phyloP scores from a whole-genome alignment of 345 rosid genomes.

The Turritis glabra region DNA sequence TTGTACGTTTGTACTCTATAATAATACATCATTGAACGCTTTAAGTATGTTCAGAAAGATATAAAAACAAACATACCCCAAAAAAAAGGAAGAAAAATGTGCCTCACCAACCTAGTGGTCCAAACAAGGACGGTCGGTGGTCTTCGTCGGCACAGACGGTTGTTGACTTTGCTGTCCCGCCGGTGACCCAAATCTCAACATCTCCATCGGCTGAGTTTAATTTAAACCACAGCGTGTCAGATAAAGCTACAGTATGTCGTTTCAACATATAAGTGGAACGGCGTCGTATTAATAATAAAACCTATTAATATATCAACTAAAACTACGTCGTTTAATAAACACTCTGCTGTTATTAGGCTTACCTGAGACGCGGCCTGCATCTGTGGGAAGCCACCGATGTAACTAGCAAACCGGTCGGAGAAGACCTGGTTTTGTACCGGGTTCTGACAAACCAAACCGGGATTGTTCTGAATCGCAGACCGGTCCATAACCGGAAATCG shows the following conservation, averaged over 20 bases:
- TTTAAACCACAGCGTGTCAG: background rate
- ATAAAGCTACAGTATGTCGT: background rate
- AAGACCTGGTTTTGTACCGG: slow-evolving; percentile 45
- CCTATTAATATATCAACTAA: no score
- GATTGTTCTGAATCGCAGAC: slow-evolving; percentile 48
- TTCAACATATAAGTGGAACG: background rate
- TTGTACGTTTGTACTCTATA: slow-evolving; percentile 4
- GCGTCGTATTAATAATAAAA: background rate
- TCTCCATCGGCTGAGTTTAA: slow-evolving; percentile 48
- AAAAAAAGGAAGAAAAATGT: background rate
- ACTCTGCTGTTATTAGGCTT: no score
- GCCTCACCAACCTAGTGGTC: slow-evolving; percentile 37
- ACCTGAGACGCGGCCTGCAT: slow-evolving; percentile 60
- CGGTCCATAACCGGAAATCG: slow-evolving; percentile 44
- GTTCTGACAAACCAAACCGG: slow-evolving; percentile 40
- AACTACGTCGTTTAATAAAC: no score
- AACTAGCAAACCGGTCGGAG: slow-evolving; percentile 50
- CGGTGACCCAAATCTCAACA: slow-evolving; percentile 50
- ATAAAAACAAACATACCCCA: background rate
- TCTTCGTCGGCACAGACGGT: slow-evolving; percentile 33
- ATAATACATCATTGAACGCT: slow-evolving; percentile 15
- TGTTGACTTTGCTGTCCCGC: slow-evolving; percentile 45
- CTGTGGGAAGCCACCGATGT: slow-evolving; percentile 49
- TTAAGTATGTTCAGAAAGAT: slow-evolving; percentile 6
- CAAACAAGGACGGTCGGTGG: slow-evolving; percentile 39